These are phyloP conservation scores for Nyssa sinensis DNA, from an alignment of 148 eudicot species.

Conservation along the genomic window DNA sequence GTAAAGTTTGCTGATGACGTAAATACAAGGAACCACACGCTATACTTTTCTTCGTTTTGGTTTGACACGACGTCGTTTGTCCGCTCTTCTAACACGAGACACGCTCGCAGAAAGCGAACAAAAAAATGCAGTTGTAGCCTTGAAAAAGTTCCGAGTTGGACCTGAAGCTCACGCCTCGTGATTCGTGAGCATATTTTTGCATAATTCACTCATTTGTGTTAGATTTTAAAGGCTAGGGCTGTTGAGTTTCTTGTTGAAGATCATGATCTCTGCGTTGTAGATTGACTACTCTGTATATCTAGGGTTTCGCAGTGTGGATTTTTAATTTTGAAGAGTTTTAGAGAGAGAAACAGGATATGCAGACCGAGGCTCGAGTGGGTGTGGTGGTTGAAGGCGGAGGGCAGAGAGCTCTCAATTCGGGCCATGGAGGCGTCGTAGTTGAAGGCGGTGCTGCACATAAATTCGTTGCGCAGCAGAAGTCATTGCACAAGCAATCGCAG, in stretches of 20 bases:
- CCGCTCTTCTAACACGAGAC: not conserved
- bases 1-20: not conserved
- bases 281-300: too few species aligned
- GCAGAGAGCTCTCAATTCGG: conserved; percentile 41
- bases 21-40: not conserved
- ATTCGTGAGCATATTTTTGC: not conserved
- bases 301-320: not conserved
- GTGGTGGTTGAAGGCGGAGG: conserved; percentile 57
- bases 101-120: too few species aligned
- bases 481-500: conserved; percentile 51
- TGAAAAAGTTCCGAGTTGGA: not conserved
- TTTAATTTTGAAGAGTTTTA: conserved; percentile 3
- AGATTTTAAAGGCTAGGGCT: too few species aligned
- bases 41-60: too few species aligned
- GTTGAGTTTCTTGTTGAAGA: too few species aligned
- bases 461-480: conserved; percentile 20
- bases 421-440: conserved; percentile 40
- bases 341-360: conserved; percentile 39
- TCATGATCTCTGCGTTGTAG: too few species aligned
- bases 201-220: too few species aligned
- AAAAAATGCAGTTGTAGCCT: too few species aligned
- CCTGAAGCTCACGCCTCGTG: not conserved
- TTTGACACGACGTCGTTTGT: not conserved
- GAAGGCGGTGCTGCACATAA: conserved; percentile 49
- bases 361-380: conserved; percentile 84